Conservation (phyloP, 352 stramenopile species). For the Globisporangium radiosum region DNA sequence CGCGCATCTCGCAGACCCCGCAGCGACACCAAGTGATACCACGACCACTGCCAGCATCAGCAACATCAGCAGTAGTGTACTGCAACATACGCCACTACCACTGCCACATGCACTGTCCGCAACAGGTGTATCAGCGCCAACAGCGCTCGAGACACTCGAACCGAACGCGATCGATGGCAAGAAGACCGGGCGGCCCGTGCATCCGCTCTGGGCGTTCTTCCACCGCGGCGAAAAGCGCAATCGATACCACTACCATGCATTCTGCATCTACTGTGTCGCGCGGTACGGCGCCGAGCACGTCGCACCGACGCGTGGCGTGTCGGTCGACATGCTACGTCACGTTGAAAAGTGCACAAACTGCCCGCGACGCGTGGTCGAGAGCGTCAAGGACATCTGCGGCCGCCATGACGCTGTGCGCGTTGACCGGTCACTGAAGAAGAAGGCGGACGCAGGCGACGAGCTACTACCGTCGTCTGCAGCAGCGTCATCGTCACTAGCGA, state of each 20-base stretch:
- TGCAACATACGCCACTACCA: no score
- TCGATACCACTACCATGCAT: slow-evolving; percentile 81
- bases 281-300: slow-evolving; percentile 47
- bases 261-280: slow-evolving; percentile 73
- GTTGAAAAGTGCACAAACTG: slow-evolving; percentile 68
- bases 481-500: neutral
- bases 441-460: slow-evolving; percentile 2
- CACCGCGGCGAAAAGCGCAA: slow-evolving; percentile 83
- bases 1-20: no score
- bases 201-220: slow-evolving; percentile 79
- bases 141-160: neutral
- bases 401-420: slow-evolving; percentile 35
- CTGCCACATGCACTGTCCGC: neutral
- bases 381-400: slow-evolving; percentile 51
- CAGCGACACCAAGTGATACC: no score
- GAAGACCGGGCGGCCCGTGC: slow-evolving; percentile 61
- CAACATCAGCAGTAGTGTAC: no score
- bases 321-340: slow-evolving; percentile 75
- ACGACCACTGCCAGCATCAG: no score
- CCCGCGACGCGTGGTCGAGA: slow-evolving; percentile 52
- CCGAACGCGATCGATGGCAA: slow-evolving; percentile 20
- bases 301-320: slow-evolving; percentile 66
- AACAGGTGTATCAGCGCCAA: no score
- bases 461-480: neutral
- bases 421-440: slow-evolving; percentile 30